Evolutionary conservation across 2,329 filamentous ascomycete genomes (phyloP), one percentile per base, ranked within the genome.

Genomic region (Pseudocercospora fijiensis): DNA sequence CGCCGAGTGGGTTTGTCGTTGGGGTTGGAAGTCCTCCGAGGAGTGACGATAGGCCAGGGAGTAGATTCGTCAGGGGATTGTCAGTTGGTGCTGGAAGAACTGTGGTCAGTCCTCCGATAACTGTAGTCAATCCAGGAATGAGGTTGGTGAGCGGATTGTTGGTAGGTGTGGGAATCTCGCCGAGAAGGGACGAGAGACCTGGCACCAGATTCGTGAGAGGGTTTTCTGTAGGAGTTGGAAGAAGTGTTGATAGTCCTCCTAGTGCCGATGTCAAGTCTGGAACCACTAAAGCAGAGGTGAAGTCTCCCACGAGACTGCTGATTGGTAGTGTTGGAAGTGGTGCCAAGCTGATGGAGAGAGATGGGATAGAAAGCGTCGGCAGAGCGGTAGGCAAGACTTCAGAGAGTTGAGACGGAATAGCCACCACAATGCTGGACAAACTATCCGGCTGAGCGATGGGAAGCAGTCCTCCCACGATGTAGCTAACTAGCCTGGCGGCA

Each of bases 401-500:
- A 7, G 49, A 53, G 26, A 66, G 47, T 5, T 33, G 30, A 30
- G 51, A 60, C 18, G 64, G 33, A 27, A 66, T 57, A 4, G 64
- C 55, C 3, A 63, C 30, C 3, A 33, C 47, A n/a, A 62, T 58
- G 28, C 45, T 57, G 41, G 60, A 57, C 37, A 53, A 16, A 9
- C 28, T 27, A 13, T 41, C 56, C 7, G 57, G 26, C 4, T 56
- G 41, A 4, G 27, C 24, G n/a, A 61, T 61, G 1, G 60, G 60
- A 4, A 20, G 27, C 16, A 61, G 57, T 5, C 65, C 66, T 7
- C 66, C 66, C 1, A 57, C 57, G 3, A 65, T 41, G 20, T 70
- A 71, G 56, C 70, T 71, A n/a, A 69, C 62, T 10, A 67, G 49
- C 45, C 70, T 59, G 11, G 69, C 67, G 7, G 68, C 69, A 3